Conservation (phyloP, 1,284 basidiomycete species). For the Cutaneotrichosporon dermatis region DNA sequence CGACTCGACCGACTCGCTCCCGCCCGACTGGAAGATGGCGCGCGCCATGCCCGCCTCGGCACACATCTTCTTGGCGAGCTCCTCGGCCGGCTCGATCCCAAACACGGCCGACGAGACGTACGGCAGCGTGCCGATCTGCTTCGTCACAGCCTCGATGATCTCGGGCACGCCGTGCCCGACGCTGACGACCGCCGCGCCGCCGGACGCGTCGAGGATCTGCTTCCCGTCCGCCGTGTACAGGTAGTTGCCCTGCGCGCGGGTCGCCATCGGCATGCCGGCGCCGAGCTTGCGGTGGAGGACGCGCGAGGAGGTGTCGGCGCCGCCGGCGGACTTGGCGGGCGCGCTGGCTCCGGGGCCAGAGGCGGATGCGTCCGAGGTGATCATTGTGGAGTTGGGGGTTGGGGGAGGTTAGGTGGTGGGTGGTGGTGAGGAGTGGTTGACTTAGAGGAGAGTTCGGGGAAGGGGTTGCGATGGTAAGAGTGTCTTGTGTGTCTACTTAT, state of each 20-base stretch:
- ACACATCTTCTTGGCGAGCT: conserved; percentile 58
- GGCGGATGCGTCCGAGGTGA: too few species aligned
- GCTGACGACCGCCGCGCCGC: conserved; percentile 77
- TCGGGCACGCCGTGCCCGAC: conserved; percentile 69
- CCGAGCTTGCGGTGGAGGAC: conserved; percentile 27
- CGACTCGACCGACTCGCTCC: conserved; percentile 15
- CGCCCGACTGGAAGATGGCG: conserved; percentile 29
- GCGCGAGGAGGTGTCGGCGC: not conserved
- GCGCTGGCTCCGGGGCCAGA: not conserved
- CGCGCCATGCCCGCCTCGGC: conserved; percentile 46
- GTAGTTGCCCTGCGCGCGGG: conserved; percentile 26
- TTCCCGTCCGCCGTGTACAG: conserved; percentile 24
- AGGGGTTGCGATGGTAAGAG: too few species aligned
- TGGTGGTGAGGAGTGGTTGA: too few species aligned
- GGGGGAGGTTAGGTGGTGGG: too few species aligned
- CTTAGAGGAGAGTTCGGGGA: too few species aligned
- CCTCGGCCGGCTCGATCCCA: conserved; percentile 25
- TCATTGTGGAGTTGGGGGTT: too few species aligned
- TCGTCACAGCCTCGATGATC: conserved; percentile 26
- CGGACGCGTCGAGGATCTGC: conserved; percentile 45
- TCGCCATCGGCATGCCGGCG: conserved; percentile 18
- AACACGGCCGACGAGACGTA: conserved; percentile 25
- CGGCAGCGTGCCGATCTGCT: conserved; percentile 65
- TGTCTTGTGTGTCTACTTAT: too few species aligned
- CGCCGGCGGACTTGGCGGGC: not conserved